Evolutionary conservation across 495 filamentous ascomycete genomes (phyloP), one percentile per base, ranked within the genome.

Genomic region (Aspergillus bridgeri): DNA sequence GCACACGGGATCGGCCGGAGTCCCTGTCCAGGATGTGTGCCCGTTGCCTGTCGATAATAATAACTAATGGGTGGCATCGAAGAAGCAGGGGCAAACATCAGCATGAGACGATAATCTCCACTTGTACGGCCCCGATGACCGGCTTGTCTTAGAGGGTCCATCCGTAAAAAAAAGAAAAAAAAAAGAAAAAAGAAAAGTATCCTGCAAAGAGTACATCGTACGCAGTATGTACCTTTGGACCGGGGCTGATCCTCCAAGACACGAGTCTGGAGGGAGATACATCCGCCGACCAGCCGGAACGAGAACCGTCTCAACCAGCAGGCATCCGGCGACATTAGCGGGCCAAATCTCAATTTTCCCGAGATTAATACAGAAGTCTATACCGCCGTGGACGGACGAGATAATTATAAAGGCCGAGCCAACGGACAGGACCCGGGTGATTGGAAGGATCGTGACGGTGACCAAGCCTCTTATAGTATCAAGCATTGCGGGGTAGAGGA

Each of bases 401-500:
- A 33, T 51, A n/a, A n/a, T n/a, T n/a, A n/a, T 24, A 25, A 19
- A 48, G 47, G 21, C 47, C 25, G 21, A 25, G 47, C 47, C 47
- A 11, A 33, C 24, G 8, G 9, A 38, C 33, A 51, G 11, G 33
- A 17, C 24, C n/a, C 19, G 25, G 48, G 11, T 38, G 33, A 38
- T 38, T 38, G 33, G 33, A 38, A 38, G 33, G 33, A 15, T 15
- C 9, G 33, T 38, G 33, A 38, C 33, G 1, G 33, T 13, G 43
- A 29, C 50, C 49, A 52, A 45, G 46, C 52, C 42, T 51, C 48
- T 55, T 53, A 44, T 27, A 51, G 33, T 50, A 50, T 53, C 52
- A 42, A 54, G 44, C 54, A 61, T 53, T 61, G 59, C 59, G 59
- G 59, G 59, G 59, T 61, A 61, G 49, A 48, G 21, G 6, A 20